phyloP scores from a whole-genome alignment of 306 rosid genomes.

The Sindora glabra region DNA sequence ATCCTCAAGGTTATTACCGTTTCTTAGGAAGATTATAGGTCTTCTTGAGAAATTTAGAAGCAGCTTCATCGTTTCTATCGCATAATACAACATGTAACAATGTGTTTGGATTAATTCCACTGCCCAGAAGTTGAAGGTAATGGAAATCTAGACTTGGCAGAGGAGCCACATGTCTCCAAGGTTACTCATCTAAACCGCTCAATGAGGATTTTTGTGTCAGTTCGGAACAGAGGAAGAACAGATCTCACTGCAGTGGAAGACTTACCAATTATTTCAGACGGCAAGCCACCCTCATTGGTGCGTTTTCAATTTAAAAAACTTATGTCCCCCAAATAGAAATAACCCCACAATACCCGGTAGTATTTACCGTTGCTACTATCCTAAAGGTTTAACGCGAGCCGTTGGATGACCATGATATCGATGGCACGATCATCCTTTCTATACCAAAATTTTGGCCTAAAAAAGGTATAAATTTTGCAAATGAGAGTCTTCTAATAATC shows the following conservation, averaged over 20 bases:
- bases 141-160: slow-evolving; percentile 51
- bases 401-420: no score
- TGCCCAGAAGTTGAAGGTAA: slow-evolving; percentile 56
- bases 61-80: slow-evolving; percentile 46
- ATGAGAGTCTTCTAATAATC: no score
- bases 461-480: no score
- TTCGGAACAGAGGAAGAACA: slow-evolving; percentile 46
- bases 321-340: no score
- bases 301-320: no score
- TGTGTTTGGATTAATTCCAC: slow-evolving; percentile 59
- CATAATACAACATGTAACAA: slow-evolving; percentile 49
- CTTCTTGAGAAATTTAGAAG: slow-evolving; percentile 48
- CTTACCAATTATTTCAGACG: slow-evolving; percentile 48
- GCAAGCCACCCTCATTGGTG: slow-evolving; percentile 60
- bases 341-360: no score
- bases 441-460: no score
- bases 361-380: no score
- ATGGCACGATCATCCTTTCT: no score
- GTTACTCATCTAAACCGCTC: slow-evolving; percentile 42
- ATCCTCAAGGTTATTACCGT: slow-evolving; percentile 12
- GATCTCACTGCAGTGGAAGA: slow-evolving; percentile 35
- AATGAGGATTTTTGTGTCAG: slow-evolving; percentile 43
- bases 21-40: slow-evolving; percentile 55
- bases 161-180: slow-evolving; percentile 45
- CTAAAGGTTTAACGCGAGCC: no score